A percentile compares a stretch with the other conserved stretches of the same genome.
Conservation (phyloP, 208 protist genomes). For the Angomonas ambiguus region DNA sequence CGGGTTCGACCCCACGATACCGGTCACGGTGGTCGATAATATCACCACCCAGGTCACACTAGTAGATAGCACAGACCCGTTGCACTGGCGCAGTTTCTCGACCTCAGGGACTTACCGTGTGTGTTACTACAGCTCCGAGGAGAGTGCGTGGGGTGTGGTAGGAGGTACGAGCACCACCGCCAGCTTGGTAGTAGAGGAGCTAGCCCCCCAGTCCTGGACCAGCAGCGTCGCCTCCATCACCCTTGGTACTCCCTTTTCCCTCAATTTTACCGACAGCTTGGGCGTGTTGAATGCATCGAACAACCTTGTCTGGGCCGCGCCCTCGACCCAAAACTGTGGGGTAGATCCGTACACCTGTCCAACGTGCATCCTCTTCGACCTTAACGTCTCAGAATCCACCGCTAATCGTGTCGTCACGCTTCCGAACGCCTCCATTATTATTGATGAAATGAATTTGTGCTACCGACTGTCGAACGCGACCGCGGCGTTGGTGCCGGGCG, state of each 20-base stretch:
- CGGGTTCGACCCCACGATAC: slow-evolving; percentile 31
- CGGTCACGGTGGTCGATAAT: slow-evolving; percentile 40
- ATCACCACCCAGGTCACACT: slow-evolving; percentile 42
- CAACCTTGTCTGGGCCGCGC: slow-evolving; percentile 67
- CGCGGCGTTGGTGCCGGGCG: slow-evolving; percentile 40
- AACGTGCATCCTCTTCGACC: slow-evolving; percentile 51
- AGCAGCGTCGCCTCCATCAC: slow-evolving; percentile 20
- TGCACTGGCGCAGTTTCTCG: slow-evolving; percentile 82
- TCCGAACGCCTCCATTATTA: slow-evolving; percentile 27
- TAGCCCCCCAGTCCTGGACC: slow-evolving; percentile 42
- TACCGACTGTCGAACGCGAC: slow-evolving; percentile 67
- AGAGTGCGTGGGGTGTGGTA: slow-evolving; percentile 60
- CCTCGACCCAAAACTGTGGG: slow-evolving; percentile 50
- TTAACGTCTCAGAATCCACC: slow-evolving; percentile 30
- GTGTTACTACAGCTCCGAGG: slow-evolving; percentile 78
- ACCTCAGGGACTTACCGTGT: slow-evolving; percentile 45
- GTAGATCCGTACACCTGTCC: slow-evolving; percentile 37
- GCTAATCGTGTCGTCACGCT: slow-evolving; percentile 34
- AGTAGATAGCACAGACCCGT: slow-evolving; percentile 54
- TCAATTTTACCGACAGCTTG: slow-evolving; percentile 47
- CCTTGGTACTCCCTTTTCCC: slow-evolving; percentile 46
- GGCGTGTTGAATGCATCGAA: slow-evolving; percentile 30
- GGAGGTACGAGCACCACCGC: slow-evolving; percentile 51
- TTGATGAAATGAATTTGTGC: slow-evolving; percentile 68
- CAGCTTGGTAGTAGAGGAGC: slow-evolving; percentile 38